Evolutionary conservation across 805 yeast genomes (phyloP), one percentile per base, ranked within the genome.

Genomic region (Kodamaea kaohsiungensis): DNA sequence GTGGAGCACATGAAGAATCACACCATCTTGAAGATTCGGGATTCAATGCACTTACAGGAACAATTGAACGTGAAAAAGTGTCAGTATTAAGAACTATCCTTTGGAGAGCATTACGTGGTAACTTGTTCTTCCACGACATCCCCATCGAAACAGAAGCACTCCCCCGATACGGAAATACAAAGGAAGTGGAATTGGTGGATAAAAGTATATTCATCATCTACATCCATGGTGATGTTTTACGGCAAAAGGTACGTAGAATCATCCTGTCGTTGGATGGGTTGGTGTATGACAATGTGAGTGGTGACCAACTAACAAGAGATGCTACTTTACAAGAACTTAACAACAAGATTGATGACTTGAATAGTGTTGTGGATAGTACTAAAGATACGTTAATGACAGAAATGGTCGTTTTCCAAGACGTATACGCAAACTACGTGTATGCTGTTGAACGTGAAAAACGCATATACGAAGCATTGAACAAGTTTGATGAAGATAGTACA

Each of bases 401-500:
- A 51, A 65, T 76, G 33, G 46, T 71, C 19, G 56, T 71, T 1
- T 65, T 75, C 51, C 77, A 73, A 51, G 79, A 73, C 19, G 56
- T 60, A 7, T 73, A 61, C 53, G 60, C 73, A 0, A 69, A 70
- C 48, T 73, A 67, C 64, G 51, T 59, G 37, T 72, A 66, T 52
- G 59, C 59, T 7, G 56, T 84, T 50, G 76, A 79, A 52, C 69
- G 84, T 46, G 92, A 87, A 61, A 80, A 82, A 59, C 68, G 80
- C 19, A 84, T 86, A 43, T 86, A 77, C 65, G 78, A 80, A 55
- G 75, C 82, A 2, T 76, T 87, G 73, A 86, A 87, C 67, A 76
- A 75, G 55, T 88, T 89, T 61, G 85, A 87, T 61, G 86, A 82
- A 65, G 95, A 88, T 66, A 71, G 79, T 52, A 80, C 81, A 43